Conservation (phyloP, 352 stramenopile species). For the Halophytophthora polymorphica region DNA sequence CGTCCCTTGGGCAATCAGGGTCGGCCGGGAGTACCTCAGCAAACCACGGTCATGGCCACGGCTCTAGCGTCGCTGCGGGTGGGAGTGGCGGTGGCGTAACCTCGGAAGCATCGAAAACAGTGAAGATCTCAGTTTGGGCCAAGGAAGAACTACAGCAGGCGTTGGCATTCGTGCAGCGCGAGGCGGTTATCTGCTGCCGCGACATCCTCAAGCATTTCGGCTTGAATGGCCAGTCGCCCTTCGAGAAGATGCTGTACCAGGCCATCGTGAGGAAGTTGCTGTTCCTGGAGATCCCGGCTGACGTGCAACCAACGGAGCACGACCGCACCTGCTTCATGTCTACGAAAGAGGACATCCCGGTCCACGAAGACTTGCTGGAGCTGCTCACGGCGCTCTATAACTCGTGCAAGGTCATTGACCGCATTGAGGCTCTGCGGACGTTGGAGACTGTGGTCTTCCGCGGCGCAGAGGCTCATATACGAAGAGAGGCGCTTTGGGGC, state of each 20-base stretch:
- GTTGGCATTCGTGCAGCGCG: slow-evolving; percentile 68
- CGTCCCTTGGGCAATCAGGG: slow-evolving; percentile 7
- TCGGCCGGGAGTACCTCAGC: slow-evolving; percentile 8
- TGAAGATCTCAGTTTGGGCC: slow-evolving; percentile 67
- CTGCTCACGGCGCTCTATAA: slow-evolving; percentile 57
- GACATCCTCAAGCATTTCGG: slow-evolving; percentile 72
- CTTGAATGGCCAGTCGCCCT: slow-evolving; percentile 55
- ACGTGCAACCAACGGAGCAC: slow-evolving; percentile 84
- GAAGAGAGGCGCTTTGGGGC: slow-evolving; percentile 70
- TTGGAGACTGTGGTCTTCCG: slow-evolving; percentile 78
- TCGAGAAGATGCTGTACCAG: slow-evolving; percentile 81
- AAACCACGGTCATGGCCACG: slow-evolving; percentile 2
- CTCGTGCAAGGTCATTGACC: slow-evolving; percentile 55
- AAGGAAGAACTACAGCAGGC: slow-evolving; percentile 84
- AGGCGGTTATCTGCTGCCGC: slow-evolving; percentile 66
- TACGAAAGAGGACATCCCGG: slow-evolving; percentile 78
- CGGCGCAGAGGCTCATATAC: slow-evolving; percentile 71
- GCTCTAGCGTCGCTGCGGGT: slow-evolving; percentile 7
- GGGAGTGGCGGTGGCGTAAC: slow-evolving; percentile 8
- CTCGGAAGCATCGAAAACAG: slow-evolving; percentile 37
- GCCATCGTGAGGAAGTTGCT: slow-evolving; percentile 78
- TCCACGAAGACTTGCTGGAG: slow-evolving; percentile 71
- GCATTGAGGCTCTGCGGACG: slow-evolving; percentile 67
- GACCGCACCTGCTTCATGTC: slow-evolving; percentile 83
- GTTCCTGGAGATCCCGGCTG: slow-evolving; percentile 76